phyloP scores from a whole-genome alignment of 192 early-diverging fungal species.

The Coemansia sp. region DNA sequence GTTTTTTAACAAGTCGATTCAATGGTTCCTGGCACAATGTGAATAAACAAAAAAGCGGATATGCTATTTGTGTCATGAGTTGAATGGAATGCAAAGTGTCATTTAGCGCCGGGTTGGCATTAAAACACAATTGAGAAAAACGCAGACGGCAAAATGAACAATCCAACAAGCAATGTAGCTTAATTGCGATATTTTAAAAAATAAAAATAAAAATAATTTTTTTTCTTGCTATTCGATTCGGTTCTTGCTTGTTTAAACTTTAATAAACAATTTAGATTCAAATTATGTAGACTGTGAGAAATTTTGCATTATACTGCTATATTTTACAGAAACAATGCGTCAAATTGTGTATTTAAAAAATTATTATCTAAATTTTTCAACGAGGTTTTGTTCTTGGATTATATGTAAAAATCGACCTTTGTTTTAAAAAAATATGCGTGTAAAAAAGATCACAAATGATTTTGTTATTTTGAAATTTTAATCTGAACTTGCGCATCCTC shows the following conservation, averaged over 20 bases:
- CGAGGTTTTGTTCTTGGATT: no score
- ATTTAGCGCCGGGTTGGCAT: background rate
- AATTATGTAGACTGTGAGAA: no score
- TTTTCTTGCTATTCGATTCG: no score
- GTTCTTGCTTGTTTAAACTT: no score
- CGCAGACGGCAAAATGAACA: conserved; percentile 13
- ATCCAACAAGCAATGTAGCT: conserved; percentile 18
- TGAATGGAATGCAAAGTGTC: background rate
- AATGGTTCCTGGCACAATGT: background rate
- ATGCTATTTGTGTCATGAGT: background rate
- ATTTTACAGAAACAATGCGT: no score
- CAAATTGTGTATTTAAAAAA: no score
- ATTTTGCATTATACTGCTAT: no score
- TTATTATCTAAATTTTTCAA: no score
- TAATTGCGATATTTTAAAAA: conserved; percentile 45
- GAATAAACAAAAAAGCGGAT: background rate
- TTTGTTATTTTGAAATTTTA: conserved; percentile 24
- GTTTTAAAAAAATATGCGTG: background rate
- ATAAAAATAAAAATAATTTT: background rate
- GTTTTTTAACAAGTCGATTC: background rate
- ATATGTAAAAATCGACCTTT: background rate
- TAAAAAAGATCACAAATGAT: background rate
- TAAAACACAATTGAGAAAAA: background rate
- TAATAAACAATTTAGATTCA: background rate
- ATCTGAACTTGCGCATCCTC: conserved; percentile 71